Percentiles rank a stretch among this genome's conserved stretches.
phyloP scores from a whole-genome alignment of 2,329 filamentous ascomycete genomes.

The Lasiodiplodia sp. region DNA sequence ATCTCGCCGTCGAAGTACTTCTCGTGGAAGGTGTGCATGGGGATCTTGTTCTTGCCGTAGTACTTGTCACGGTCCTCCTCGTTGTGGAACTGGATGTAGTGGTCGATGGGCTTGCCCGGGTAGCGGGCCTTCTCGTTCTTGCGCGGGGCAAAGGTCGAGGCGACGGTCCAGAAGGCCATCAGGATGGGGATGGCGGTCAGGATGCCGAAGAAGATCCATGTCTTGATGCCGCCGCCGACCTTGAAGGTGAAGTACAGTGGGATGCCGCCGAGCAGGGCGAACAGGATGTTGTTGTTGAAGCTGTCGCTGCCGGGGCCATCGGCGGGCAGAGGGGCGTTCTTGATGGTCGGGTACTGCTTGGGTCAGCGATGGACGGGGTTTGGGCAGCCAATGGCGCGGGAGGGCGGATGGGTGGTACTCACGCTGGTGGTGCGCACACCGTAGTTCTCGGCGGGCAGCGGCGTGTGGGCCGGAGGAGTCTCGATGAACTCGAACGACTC shows the following conservation, averaged over 20 bases:
- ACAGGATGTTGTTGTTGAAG: constrained; percentile 84
- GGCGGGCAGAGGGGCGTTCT: constrained; percentile 92
- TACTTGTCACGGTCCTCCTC: constrained; percentile 69
- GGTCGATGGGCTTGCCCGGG: constrained; percentile 85
- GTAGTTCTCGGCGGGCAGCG: constrained; percentile 60
- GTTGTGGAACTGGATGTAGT: constrained; percentile 85
- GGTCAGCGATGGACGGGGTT: constrained; percentile 31
- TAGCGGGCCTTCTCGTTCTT: constrained; percentile 91
- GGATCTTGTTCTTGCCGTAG: constrained; percentile 79
- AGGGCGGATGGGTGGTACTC: constrained; percentile 40
- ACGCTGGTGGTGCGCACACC: constrained; percentile 69
- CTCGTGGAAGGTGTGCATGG: constrained; percentile 93
- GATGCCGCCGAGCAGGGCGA: constrained; percentile 71
- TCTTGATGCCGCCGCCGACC: constrained; percentile 84
- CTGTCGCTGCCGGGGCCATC: constrained; percentile 83
- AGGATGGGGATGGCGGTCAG: constrained; percentile 82
- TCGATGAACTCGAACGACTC: constrained; percentile 71
- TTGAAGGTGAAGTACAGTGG: constrained; percentile 85
- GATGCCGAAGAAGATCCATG: constrained; percentile 83
- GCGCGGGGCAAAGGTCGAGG: constrained; percentile 82
- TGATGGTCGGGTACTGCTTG: constrained; percentile 80
- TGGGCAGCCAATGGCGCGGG: constrained; percentile 43
- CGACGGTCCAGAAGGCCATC: constrained; percentile 79
- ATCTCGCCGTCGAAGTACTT: constrained; percentile 97
- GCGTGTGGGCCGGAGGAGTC: constrained; percentile 64